Evolutionary conservation across 2,329 filamentous ascomycete species (phyloP), one percentile per base, ranked within the genome.

Genomic region (Colletotrichum brevisporum): DNA sequence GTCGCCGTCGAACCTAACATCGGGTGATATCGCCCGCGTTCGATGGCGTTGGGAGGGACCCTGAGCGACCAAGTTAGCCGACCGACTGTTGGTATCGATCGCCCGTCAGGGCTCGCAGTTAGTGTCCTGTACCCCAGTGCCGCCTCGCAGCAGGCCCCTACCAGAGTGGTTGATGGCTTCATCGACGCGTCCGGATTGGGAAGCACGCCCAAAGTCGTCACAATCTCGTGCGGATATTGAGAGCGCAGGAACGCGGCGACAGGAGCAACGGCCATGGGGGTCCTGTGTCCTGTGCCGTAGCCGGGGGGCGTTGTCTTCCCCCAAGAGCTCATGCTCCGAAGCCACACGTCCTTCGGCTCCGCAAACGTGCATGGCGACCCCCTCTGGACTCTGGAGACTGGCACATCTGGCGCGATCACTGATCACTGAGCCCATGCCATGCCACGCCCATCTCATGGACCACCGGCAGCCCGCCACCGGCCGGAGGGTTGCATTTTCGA

Each of bases 301-400:
- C 18, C 43, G 43, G 48, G 43, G 51, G 50, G 50, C 50, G 41
- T 48, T 52, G 16, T 59, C 60, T 53, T 63, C 36, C 57, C 63
- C 48, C 63, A 62, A 58, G 48, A 70, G 63, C 39, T 58, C 53
- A 39, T 70, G 63, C 67, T 59, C 67, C 67, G 52, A 70, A 63
- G 52, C 64, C 57, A 70, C 57, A 63, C 50, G 24, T 41, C 58
- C 50, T 41, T 56, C 15, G 57, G 53, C 47, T 55, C 67, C 63
- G 65, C 65, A 53, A 39, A 45, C 39, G 27, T 54, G 67, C 67
- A 70, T 62, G 27, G 31, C 48, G 16, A 51, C 59, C 41, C 59
- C 41, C 53, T 55, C 47, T 24, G 21, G 21, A 24, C 53, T 55
- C 47, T 24, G 21, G 21, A 24, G 21, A 24, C 21, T 50, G 50